Evolutionary conservation across 805 yeast species (phyloP).

Genomic region (Lachancea mirantina): DNA sequence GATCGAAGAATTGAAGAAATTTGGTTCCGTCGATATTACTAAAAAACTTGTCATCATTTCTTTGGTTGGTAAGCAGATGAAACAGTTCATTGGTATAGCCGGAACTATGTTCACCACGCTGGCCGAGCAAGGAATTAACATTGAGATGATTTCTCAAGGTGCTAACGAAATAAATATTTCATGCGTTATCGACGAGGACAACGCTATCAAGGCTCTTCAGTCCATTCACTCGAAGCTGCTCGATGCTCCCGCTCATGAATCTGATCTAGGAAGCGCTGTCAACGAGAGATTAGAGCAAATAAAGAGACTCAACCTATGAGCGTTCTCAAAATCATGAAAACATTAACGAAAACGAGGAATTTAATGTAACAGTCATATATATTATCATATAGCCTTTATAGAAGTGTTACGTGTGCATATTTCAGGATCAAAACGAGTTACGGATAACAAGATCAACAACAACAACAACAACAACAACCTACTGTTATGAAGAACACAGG

Average conservation of each 20-base stretch:
- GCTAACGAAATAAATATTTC: slow-evolving; percentile 96
- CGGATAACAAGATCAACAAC: too few species aligned
- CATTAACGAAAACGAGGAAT: not conserved
- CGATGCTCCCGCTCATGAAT: slow-evolving; percentile 34
- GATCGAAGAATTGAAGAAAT: slow-evolving; percentile 63
- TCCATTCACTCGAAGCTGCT: slow-evolving; percentile 75
- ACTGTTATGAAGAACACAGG: too few species aligned
- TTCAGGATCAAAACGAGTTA: too few species aligned
- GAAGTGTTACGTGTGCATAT: not conserved
- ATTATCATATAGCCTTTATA: slow-evolving; percentile 3
- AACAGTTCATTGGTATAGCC: slow-evolving; percentile 92
- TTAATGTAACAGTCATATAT: not conserved
- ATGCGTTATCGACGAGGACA: slow-evolving; percentile 81
- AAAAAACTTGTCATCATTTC: slow-evolving; percentile 86
- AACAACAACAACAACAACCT: too few species aligned
- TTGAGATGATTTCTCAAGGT: slow-evolving; percentile 98
- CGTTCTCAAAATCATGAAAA: slow-evolving; percentile 1
- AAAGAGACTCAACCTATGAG: slow-evolving; percentile 30
- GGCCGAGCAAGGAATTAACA: slow-evolving; percentile 86
- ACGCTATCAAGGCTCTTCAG: slow-evolving; percentile 77
- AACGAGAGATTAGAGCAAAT: slow-evolving; percentile 42
- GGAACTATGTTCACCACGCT: slow-evolving; percentile 93
- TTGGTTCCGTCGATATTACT: slow-evolving; percentile 87
- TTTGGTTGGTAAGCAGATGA: slow-evolving; percentile 95
- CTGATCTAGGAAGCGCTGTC: slow-evolving; percentile 30